Percentiles rank a stretch among this genome's conserved stretches.
phyloP scores from a whole-genome alignment of 805 yeast genomes.

The Wickerhamiella occidentalis region DNA sequence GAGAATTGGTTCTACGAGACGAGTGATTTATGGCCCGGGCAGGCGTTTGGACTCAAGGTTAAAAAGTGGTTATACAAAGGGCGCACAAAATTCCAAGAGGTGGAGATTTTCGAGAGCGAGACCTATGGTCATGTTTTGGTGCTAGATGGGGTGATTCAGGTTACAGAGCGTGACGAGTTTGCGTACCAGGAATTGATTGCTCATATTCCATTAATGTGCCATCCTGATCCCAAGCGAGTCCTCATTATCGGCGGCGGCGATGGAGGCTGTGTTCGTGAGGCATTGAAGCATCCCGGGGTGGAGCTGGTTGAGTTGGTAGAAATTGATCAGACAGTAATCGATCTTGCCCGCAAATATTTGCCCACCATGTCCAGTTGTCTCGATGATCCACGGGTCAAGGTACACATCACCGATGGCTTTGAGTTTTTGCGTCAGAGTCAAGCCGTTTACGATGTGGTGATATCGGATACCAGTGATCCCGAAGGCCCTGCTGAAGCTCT shows the following conservation, averaged over 20 bases:
- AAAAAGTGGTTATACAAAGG: constrained; percentile 53
- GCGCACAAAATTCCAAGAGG: constrained; percentile 66
- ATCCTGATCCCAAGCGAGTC: constrained; percentile 60
- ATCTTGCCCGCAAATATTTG: constrained; percentile 55
- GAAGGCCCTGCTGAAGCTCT: constrained; percentile 92
- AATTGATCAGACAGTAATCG: constrained; percentile 73
- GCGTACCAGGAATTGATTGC: constrained; percentile 89
- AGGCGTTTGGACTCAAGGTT: constrained; percentile 59
- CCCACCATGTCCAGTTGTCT: constrained; percentile 54
- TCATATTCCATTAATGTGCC: constrained; percentile 70
- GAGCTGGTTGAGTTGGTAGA: constrained; percentile 70
- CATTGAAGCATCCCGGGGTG: constrained; percentile 55
- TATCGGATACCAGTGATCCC: constrained; percentile 88
- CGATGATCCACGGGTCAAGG: constrained; percentile 50
- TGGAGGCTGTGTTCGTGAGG: constrained; percentile 87
- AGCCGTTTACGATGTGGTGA: constrained; percentile 63
- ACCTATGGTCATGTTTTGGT: constrained; percentile 80
- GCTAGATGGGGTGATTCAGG: constrained; percentile 80
- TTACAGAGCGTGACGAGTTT: constrained; percentile 85
- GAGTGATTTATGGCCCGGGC: constrained; percentile 74
- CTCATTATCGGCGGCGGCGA: constrained; percentile 94
- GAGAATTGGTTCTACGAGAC: constrained; percentile 73
- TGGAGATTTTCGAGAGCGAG: constrained; percentile 58
- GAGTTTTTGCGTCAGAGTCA: constrained; percentile 43
- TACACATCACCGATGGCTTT: constrained; percentile 74